Conservation (phyloP, 2,329 filamentous ascomycete species). For the Talaromyces rugulosus region DNA sequence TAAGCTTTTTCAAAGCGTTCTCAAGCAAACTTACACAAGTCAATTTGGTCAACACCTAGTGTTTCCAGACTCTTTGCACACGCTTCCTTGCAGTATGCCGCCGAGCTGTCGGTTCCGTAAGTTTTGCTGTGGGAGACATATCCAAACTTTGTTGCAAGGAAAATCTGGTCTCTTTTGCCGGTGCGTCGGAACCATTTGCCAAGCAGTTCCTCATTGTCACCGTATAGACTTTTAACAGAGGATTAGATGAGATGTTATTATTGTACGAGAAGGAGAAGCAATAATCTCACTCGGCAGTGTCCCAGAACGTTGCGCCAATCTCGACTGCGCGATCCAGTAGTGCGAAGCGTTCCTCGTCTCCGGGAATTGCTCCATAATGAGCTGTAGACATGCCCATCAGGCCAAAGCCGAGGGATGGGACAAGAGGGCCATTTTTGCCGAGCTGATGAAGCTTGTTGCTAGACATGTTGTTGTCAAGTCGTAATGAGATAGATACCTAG, state of each 20-base stretch:
- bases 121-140: constrained; percentile 17
- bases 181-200: constrained; percentile 7
- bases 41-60: constrained; percentile 43
- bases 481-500: not conserved
- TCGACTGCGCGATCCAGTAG: constrained; percentile 45
- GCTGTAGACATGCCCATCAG: constrained; percentile 1
- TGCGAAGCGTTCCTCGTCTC: constrained; percentile 42
- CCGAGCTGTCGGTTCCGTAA: constrained; percentile 29
- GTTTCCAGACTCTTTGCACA: constrained; percentile 39
- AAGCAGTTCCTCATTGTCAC: constrained; percentile 3
- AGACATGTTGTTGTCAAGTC: constrained; percentile 1
- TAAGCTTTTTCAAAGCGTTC: not conserved
- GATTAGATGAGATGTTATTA: constrained; percentile 29
- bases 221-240: not conserved
- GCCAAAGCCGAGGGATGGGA: constrained; percentile 4
- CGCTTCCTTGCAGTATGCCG: constrained; percentile 25
- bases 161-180: constrained; percentile 38
- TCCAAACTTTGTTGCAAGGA: constrained; percentile 52
- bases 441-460: not conserved
- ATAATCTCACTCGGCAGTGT: constrained; percentile 28
- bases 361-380: constrained; percentile 24
- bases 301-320: constrained; percentile 43
- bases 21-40: constrained; percentile 28
- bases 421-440: constrained; percentile 3
- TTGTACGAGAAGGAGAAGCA: not conserved